phyloP scores from a whole-genome alignment of 257 asterid species.

The Solanum sitiens region DNA sequence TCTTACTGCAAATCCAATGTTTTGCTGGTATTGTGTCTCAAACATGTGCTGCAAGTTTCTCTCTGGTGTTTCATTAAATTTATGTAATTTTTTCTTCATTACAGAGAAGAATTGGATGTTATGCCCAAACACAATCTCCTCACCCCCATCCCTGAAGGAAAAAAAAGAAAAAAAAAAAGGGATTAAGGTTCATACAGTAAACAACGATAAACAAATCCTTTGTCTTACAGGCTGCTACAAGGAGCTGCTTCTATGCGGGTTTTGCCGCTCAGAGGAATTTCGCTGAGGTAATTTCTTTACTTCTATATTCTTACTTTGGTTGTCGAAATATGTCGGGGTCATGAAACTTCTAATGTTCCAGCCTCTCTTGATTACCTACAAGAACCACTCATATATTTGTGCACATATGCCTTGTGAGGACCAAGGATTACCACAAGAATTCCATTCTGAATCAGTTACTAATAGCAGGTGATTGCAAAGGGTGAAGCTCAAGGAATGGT shows the following conservation, averaged over 20 bases:
- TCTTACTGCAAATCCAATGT: background rate
- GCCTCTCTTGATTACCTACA: background rate
- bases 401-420: background rate
- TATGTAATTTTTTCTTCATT: background rate
- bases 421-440: background rate
- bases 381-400: background rate
- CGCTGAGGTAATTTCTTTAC: conserved; percentile 57
- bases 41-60: background rate
- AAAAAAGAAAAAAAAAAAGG: background rate
- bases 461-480: conserved; percentile 85
- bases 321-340: background rate
- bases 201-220: background rate
- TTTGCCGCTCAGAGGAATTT: conserved; percentile 98
- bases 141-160: background rate
- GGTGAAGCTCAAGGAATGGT: conserved; percentile 99
- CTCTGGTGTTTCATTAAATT: background rate
- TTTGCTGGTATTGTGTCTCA: background rate
- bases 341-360: background rate
- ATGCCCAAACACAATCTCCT: background rate
- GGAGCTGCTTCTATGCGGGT: conserved; percentile 97
- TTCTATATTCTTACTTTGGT: background rate
- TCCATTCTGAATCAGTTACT: background rate
- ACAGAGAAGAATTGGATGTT: background rate
- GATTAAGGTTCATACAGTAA: background rate
- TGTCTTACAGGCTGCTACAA: conserved; percentile 73